phyloP scores from a whole-genome alignment of 2,329 filamentous ascomycete species.

The Nemania abortiva region DNA sequence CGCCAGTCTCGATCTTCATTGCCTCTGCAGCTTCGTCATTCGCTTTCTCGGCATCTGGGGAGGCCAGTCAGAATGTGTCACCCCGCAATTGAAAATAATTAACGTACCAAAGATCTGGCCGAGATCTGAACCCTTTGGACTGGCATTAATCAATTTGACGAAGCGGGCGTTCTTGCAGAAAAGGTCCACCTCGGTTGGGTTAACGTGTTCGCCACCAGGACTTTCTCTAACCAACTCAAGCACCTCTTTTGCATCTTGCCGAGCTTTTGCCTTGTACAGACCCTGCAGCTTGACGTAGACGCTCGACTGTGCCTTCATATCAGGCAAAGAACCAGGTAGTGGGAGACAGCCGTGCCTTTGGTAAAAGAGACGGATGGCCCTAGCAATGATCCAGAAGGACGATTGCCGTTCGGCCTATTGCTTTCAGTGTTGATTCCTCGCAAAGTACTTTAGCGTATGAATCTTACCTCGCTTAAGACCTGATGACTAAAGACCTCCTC shows the following conservation, averaged over 20 bases:
- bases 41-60: slow-evolving; percentile 64
- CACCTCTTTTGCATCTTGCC: slow-evolving; percentile 81
- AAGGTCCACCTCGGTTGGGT: slow-evolving; percentile 81
- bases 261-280: slow-evolving; percentile 91
- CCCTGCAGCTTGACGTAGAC: slow-evolving; percentile 93
- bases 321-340: slow-evolving; percentile 86
- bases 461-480: slow-evolving; percentile 64
- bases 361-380: slow-evolving; percentile 83
- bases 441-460: slow-evolving; percentile 50
- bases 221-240: slow-evolving; percentile 69
- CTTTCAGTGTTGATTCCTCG: slow-evolving; percentile 39
- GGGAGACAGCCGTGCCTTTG: slow-evolving; percentile 79
- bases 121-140: slow-evolving; percentile 59
- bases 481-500: slow-evolving; percentile 82
- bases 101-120: slow-evolving; percentile 67
- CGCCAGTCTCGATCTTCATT: slow-evolving; percentile 53
- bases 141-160: slow-evolving; percentile 83
- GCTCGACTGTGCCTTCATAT: slow-evolving; percentile 95
- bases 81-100: slow-evolving; percentile 25
- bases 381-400: slow-evolving; percentile 90
- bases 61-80: slow-evolving; percentile 45
- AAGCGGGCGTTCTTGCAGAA: slow-evolving; percentile 97
- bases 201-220: slow-evolving; percentile 65
- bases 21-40: slow-evolving; percentile 66
- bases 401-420: slow-evolving; percentile 60